These are phyloP conservation scores for Kuraishia floccosa DNA, from an alignment of 805 yeast species.

Conservation along the genomic window DNA sequence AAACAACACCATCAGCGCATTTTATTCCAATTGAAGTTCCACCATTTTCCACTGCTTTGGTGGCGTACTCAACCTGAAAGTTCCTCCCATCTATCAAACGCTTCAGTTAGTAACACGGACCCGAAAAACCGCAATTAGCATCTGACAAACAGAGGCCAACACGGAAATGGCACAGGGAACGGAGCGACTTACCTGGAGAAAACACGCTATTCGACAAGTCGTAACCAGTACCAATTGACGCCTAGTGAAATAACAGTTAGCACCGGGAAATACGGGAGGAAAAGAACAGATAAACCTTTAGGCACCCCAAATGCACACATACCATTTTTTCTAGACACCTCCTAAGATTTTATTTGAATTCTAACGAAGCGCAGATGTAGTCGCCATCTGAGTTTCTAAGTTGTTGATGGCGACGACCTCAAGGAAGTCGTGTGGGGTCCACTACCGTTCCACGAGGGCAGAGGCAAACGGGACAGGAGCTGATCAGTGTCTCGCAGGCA, in stretches of 20 bases:
- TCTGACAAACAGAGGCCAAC: too few relatives aligned
- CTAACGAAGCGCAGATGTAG: too few relatives aligned
- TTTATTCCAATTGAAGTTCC: constrained; percentile 92
- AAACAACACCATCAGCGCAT: constrained; percentile 87
- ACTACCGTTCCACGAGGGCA: too few relatives aligned
- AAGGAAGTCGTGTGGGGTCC: too few relatives aligned
- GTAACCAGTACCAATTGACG: constrained; percentile 98
- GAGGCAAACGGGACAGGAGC: too few relatives aligned
- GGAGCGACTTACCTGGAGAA: constrained; percentile 54
- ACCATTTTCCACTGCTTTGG: constrained; percentile 95
- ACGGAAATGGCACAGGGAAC: too few relatives aligned
- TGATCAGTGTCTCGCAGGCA: too few relatives aligned
- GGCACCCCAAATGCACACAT: neutral
- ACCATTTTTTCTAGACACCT: constrained; percentile 3
- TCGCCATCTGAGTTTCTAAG: too few relatives aligned
- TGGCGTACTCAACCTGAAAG: constrained; percentile 96
- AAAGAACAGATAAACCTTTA: neutral
- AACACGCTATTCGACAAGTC: constrained; percentile 96
- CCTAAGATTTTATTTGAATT: too few relatives aligned
- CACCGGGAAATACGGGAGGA: neutral
- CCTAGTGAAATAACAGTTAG: constrained; percentile 14
- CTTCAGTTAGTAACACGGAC: constrained; percentile 21
- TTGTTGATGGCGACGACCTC: too few relatives aligned
- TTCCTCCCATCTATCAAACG: constrained; percentile 73
- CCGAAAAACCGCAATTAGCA: neutral